phyloP scores from a whole-genome alignment of 106 monocot genomes.

The Triglochin maritima region DNA sequence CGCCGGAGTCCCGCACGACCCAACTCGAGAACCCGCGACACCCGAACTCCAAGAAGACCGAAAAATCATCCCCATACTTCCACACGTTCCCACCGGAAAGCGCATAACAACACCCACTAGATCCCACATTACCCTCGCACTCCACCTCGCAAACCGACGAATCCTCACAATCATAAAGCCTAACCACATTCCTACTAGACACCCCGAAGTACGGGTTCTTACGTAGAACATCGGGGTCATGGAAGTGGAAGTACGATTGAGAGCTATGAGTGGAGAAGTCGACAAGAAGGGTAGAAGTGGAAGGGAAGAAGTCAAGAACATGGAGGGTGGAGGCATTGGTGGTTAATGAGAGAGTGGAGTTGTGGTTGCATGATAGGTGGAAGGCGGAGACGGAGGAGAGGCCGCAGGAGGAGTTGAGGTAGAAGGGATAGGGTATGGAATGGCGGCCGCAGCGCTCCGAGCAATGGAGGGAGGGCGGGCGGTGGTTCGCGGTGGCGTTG shows the following conservation, averaged over 20 bases:
- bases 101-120: conserved; percentile 67
- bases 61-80: conserved; percentile 49
- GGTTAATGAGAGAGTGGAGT: conserved; percentile 20
- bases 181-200: conserved; percentile 48
- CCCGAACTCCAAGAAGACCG: conserved; percentile 49
- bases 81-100: conserved; percentile 68
- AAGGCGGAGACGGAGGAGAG: conserved; percentile 31
- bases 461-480: conserved; percentile 6
- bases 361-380: conserved; percentile 40
- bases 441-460: conserved; percentile 47
- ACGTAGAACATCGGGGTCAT: conserved; percentile 1
- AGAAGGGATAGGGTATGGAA: conserved; percentile 61
- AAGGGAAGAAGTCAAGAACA: conserved; percentile 32
- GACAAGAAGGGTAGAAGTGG: conserved; percentile 46
- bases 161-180: conserved; percentile 83
- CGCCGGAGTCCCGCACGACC: conserved; percentile 6
- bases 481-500: conserved; percentile 5
- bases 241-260: conserved; percentile 35
- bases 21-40: conserved; percentile 95
- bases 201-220: conserved; percentile 32
- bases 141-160: conserved; percentile 55
- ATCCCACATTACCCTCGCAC: conserved; percentile 24
- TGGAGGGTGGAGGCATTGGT: conserved; percentile 29
- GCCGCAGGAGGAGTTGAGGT: conserved; percentile 49
- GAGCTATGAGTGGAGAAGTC: conserved; percentile 32